Evolutionary conservation across 2,329 filamentous ascomycete genomes (phyloP).

Genomic region (Xylariaceae sp.): DNA sequence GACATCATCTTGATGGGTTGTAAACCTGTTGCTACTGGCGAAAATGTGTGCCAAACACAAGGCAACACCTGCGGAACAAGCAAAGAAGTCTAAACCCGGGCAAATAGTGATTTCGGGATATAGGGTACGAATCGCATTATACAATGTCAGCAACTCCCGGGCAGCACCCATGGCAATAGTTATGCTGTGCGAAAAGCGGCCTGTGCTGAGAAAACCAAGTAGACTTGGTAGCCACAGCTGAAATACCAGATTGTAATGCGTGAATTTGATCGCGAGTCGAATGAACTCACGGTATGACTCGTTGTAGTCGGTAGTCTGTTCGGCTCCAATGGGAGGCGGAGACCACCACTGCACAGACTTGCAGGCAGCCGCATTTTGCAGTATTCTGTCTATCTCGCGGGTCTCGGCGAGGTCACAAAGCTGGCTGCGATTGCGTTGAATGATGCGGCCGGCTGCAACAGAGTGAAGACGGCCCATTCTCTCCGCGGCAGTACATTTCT

Average conservation of each 20-base stretch:
- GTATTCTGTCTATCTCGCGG: constrained; percentile 36
- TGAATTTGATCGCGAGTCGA: constrained; percentile 41
- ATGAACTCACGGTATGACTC: constrained; percentile 31
- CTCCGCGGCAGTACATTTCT: constrained; percentile 22
- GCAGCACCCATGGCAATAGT: constrained; percentile 40
- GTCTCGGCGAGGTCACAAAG: constrained; percentile 29
- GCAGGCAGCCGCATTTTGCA: constrained; percentile 35
- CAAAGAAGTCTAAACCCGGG: constrained; percentile 42
- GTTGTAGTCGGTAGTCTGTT: constrained; percentile 8
- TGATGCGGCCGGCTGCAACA: constrained; percentile 35
- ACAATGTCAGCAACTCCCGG: constrained; percentile 41
- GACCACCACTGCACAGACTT: constrained; percentile 46
- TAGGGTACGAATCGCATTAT: constrained; percentile 36
- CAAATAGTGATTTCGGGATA: constrained; percentile 35
- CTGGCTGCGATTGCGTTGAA: constrained; percentile 36
- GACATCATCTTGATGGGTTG: constrained; percentile 1
- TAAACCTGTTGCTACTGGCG: constrained; percentile 25
- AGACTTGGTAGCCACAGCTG: constrained; percentile 47
- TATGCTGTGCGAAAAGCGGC: constrained; percentile 37
- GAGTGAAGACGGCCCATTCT: constrained; percentile 34
- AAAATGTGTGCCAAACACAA: constrained; percentile 42
- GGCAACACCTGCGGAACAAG: constrained; percentile 37
- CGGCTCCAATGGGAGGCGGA: constrained; percentile 15
- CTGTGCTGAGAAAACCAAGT: constrained; percentile 22
- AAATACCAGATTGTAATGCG: constrained; percentile 41